Evolutionary conservation across 208 protist species (phyloP).

Genomic region (Zelonia costaricensis): DNA sequence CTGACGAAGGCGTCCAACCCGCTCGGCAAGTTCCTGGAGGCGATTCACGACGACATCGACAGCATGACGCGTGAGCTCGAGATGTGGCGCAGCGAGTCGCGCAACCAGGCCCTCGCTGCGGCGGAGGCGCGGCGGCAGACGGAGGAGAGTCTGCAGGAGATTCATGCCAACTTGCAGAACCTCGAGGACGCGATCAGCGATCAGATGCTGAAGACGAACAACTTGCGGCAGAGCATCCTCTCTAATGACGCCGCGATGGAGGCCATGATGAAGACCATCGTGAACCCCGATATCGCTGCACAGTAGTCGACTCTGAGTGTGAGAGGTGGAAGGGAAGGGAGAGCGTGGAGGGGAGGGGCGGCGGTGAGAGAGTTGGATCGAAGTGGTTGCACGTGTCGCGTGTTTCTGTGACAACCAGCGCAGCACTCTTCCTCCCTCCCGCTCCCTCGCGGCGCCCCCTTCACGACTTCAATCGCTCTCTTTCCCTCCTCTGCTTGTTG

Average conservation of each 20-base stretch:
- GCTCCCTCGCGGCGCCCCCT: not conserved
- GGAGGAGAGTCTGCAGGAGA: slow-evolving; percentile 80
- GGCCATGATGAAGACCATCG: slow-evolving; percentile 82
- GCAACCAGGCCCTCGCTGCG: slow-evolving; percentile 77
- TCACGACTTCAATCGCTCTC: too few species aligned
- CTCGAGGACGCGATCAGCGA: slow-evolving; percentile 88
- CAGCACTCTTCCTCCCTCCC: not conserved
- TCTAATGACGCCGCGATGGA: slow-evolving; percentile 81
- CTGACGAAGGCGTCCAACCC: slow-evolving; percentile 91
- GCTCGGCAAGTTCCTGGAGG: slow-evolving; percentile 83
- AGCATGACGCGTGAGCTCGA: slow-evolving; percentile 89
- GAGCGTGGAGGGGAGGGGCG: not conserved
- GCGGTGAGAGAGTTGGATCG: too few species aligned
- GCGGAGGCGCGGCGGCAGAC: slow-evolving; percentile 80
- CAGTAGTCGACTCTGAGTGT: slow-evolving; percentile 16
- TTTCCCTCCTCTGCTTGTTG: too few species aligned
- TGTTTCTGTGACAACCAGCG: too few species aligned
- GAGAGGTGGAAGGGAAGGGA: not conserved
- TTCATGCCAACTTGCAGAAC: slow-evolving; percentile 79
- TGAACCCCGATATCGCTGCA: slow-evolving; percentile 62
- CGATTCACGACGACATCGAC: slow-evolving; percentile 89
- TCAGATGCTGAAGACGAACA: slow-evolving; percentile 87
- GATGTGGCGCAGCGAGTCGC: slow-evolving; percentile 89
- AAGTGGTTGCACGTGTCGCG: too few species aligned
- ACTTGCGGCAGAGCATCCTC: slow-evolving; percentile 75